A percentile compares a stretch with the other conserved stretches of the same genome.
Evolutionary conservation across 2,329 filamentous ascomycete genomes (phyloP).

Genomic region (Stagonosporopsis rhizophila): DNA sequence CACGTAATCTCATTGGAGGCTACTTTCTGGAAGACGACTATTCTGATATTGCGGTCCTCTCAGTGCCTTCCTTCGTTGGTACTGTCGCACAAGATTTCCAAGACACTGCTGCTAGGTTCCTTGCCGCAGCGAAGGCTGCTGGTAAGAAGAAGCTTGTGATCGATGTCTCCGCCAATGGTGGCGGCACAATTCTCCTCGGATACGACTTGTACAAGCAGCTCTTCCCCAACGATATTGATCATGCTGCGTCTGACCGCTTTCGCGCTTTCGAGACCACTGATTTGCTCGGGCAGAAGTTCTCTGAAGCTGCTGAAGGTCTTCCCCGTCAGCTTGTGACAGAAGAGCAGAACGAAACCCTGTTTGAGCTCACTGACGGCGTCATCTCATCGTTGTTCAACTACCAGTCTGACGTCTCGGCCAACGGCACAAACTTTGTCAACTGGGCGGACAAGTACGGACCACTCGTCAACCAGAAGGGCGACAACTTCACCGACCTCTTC

Average conservation of each 20-base stretch:
- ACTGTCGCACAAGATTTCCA: constrained; percentile 49
- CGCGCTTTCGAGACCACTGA: constrained; percentile 58
- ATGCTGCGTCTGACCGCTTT: constrained; percentile 60
- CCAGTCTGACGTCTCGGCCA: constrained; percentile 55
- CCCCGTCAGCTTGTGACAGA: constrained; percentile 40
- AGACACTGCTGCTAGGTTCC: constrained; percentile 51
- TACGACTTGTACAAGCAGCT: constrained; percentile 68
- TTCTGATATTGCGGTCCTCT: constrained; percentile 56
- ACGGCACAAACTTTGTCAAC: constrained; percentile 57
- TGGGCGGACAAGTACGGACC: constrained; percentile 58
- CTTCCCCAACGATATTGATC: constrained; percentile 57
- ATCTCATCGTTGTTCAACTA: constrained; percentile 57
- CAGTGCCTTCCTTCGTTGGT: constrained; percentile 53
- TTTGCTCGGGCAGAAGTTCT: constrained; percentile 53
- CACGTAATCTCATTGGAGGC: constrained; percentile 54
- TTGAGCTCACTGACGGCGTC: constrained; percentile 38
- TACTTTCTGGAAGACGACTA: constrained; percentile 56
- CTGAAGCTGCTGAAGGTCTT: constrained; percentile 39
- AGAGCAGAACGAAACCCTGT: constrained; percentile 48
- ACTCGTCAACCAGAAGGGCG: constrained; percentile 50
- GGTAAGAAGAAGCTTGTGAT: constrained; percentile 68
- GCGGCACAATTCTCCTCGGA: constrained; percentile 65
- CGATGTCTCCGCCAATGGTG: constrained; percentile 65
- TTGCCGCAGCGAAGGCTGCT: constrained; percentile 53
- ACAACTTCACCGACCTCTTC: constrained; percentile 64